A percentile compares a stretch with the other conserved stretches of the same genome.
phyloP scores from a whole-genome alignment of 1,139 yeast species.

The Saccharomyces pastorianus region DNA sequence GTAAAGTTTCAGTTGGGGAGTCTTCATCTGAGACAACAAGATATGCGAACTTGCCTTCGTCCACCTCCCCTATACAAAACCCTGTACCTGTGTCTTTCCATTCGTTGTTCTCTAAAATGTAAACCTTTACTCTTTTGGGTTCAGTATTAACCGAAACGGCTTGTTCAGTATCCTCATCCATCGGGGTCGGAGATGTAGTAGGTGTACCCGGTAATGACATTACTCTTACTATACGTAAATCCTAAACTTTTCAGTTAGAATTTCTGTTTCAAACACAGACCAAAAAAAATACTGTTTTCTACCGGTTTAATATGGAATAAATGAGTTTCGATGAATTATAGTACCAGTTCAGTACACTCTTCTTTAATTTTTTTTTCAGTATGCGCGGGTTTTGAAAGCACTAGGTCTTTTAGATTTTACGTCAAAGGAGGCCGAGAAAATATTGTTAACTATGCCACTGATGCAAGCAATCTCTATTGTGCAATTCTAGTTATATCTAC shows the following conservation, averaged over 20 bases:
- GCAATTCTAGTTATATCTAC: background rate
- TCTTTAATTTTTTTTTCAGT: background rate
- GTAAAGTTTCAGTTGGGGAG: constrained; percentile 48
- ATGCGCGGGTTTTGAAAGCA: background rate
- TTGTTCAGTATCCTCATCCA: constrained; percentile 2
- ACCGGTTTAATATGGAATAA: background rate
- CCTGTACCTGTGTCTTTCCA: constrained; percentile 97
- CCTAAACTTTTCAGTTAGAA: background rate
- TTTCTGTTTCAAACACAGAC: background rate
- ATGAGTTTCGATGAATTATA: background rate
- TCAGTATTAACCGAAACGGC: constrained; percentile 20
- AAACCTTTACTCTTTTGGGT: constrained; percentile 82
- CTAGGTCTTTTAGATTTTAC: background rate
- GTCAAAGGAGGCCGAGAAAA: background rate
- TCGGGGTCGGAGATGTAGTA: background rate
- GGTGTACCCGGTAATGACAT: background rate
- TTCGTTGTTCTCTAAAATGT: constrained; percentile 66
- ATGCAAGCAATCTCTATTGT: background rate
- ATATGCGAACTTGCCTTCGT: constrained; percentile 25
- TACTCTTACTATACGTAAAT: background rate
- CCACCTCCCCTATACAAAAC: constrained; percentile 55
- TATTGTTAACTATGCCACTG: background rate
- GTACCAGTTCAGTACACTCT: background rate
- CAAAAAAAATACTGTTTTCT: background rate
- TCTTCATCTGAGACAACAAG: constrained; percentile 69